These are phyloP conservation scores for Lupinus albus DNA, from an alignment of 306 rosid species.

Conservation along the genomic window DNA sequence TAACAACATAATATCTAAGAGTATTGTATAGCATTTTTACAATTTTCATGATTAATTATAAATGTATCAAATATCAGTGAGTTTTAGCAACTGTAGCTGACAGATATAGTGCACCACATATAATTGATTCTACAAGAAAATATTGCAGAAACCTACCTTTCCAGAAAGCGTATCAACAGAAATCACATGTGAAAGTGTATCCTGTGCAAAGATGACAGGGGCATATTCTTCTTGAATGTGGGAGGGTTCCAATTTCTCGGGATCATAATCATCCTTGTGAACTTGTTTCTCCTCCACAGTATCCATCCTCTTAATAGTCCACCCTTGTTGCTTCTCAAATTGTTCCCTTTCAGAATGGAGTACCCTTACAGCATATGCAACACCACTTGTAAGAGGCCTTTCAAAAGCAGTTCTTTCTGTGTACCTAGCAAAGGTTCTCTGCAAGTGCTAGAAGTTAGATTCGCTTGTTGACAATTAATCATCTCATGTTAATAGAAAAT, in stretches of 20 bases:
- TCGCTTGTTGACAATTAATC: slow-evolving; percentile 27
- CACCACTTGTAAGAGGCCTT: slow-evolving; percentile 83
- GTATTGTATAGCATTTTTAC: slow-evolving; percentile 13
- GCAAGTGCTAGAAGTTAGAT: slow-evolving; percentile 45
- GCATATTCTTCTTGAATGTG: slow-evolving; percentile 73
- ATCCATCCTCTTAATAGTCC: slow-evolving; percentile 82
- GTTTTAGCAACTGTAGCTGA: neutral
- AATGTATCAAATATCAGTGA: slow-evolving; percentile 2
- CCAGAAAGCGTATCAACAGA: slow-evolving; percentile 71
- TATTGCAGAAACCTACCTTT: slow-evolving; percentile 49
- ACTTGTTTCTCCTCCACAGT: slow-evolving; percentile 61
- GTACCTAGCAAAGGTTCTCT: slow-evolving; percentile 76
- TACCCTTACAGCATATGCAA: slow-evolving; percentile 82
- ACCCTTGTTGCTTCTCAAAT: slow-evolving; percentile 83
- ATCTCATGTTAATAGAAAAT: slow-evolving; percentile 8
- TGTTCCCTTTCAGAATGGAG: slow-evolving; percentile 75
- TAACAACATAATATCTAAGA: neutral
- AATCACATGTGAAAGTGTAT: slow-evolving; percentile 66
- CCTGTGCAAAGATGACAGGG: slow-evolving; percentile 83
- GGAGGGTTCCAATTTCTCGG: slow-evolving; percentile 60
- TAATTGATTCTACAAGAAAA: slow-evolving; percentile 16
- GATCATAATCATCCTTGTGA: slow-evolving; percentile 59
- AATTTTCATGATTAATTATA: neutral
- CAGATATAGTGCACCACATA: neutral
- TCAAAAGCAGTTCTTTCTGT: slow-evolving; percentile 81